A percentile compares a stretch with the other conserved stretches of the same genome.
Evolutionary conservation across 208 protist species (phyloP).

Genomic region (Borovskyia barvae): DNA sequence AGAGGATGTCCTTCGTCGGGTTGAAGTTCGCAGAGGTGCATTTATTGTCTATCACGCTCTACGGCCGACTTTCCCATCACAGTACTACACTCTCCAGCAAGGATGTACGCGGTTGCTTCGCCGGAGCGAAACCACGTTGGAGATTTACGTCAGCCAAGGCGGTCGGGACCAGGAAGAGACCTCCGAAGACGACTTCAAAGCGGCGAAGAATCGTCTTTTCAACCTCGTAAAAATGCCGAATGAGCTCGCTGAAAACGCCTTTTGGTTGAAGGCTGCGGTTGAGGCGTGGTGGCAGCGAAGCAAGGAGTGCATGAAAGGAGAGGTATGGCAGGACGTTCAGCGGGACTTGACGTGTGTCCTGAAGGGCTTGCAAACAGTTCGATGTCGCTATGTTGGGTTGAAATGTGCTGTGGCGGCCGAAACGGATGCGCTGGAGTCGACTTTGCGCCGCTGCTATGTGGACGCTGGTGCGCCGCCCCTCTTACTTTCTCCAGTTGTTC

Average conservation of each 20-base stretch:
- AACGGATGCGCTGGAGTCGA: slow-evolving; percentile 4
- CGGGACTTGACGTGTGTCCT: slow-evolving; percentile 6
- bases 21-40: slow-evolving; percentile 16
- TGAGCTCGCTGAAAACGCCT: slow-evolving; percentile 14
- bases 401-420: slow-evolving; percentile 14
- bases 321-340: background rate
- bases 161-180: slow-evolving; percentile 13
- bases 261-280: slow-evolving; percentile 18
- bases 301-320: background rate
- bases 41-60: slow-evolving; percentile 25
- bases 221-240: slow-evolving; percentile 8
- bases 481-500: slow-evolving; percentile 6
- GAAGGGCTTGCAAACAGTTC: slow-evolving; percentile 8
- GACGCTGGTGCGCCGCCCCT: background rate
- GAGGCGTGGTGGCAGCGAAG: slow-evolving; percentile 6
- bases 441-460: slow-evolving; percentile 23
- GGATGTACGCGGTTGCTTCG: slow-evolving; percentile 17
- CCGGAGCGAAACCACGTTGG: background rate
- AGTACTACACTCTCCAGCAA: slow-evolving; percentile 18
- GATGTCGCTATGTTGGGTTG: slow-evolving; percentile 19
- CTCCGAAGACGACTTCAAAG: background rate
- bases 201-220: slow-evolving; percentile 7
- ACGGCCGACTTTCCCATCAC: slow-evolving; percentile 13
- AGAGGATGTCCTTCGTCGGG: no score
- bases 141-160: slow-evolving; percentile 24